These are phyloP conservation scores for Cephaloascus fragrans DNA, from an alignment of 805 yeast genomes.

Conservation along the genomic window DNA sequence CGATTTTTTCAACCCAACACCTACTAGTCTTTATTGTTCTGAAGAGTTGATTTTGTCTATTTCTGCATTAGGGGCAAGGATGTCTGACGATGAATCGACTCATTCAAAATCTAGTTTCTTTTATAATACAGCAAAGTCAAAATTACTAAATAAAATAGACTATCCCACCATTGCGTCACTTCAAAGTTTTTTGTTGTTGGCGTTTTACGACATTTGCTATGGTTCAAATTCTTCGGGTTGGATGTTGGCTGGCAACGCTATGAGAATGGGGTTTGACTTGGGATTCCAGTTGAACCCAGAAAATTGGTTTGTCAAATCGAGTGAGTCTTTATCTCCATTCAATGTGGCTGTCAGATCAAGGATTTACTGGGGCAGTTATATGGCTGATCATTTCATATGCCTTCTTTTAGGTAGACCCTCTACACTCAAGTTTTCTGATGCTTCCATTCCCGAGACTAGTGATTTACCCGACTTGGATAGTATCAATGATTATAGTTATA, in stretches of 20 bases:
- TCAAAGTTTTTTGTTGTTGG: slow-evolving; percentile 48
- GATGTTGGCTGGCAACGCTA: slow-evolving; percentile 54
- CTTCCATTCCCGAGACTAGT: slow-evolving; percentile 50
- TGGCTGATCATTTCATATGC: slow-evolving; percentile 56
- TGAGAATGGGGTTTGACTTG: slow-evolving; percentile 55
- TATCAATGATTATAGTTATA: slow-evolving; percentile 48
- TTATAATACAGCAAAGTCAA: slow-evolving; percentile 36
- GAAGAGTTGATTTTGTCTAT: slow-evolving; percentile 43
- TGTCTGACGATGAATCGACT: slow-evolving; percentile 32
- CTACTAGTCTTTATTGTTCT: slow-evolving; percentile 44
- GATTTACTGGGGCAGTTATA: slow-evolving; percentile 58
- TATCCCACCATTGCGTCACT: slow-evolving; percentile 42
- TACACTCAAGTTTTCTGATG: slow-evolving; percentile 41
- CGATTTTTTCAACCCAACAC: slow-evolving; percentile 50
- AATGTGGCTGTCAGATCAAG: slow-evolving; percentile 49
- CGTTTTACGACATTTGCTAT: slow-evolving; percentile 52
- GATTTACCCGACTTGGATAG: slow-evolving; percentile 53
- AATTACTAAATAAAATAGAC: slow-evolving; percentile 29
- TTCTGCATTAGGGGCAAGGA: slow-evolving; percentile 48
- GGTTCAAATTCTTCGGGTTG: slow-evolving; percentile 52
- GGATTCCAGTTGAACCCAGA: slow-evolving; percentile 56
- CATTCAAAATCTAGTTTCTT: slow-evolving; percentile 30
- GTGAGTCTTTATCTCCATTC: slow-evolving; percentile 30
- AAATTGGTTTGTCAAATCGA: slow-evolving; percentile 41
- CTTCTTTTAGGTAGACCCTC: slow-evolving; percentile 52